phyloP scores from a whole-genome alignment of 1,284 basidiomycete species.

The Pterulicium gracile region DNA sequence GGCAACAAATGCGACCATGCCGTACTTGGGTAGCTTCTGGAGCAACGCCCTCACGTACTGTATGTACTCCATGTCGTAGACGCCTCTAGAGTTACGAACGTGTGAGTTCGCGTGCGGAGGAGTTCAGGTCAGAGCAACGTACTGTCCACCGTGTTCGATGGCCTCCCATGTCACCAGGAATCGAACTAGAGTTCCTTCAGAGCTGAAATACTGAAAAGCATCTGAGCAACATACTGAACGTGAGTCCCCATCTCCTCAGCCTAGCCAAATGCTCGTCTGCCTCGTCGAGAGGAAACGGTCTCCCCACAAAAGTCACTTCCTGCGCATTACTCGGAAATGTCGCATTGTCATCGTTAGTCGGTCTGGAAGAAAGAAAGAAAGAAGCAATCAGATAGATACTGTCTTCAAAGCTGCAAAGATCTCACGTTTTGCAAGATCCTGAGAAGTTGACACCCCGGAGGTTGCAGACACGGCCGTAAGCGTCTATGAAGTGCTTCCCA shows the following conservation, averaged over 20 bases:
- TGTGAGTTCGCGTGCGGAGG: background rate
- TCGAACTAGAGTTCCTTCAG: slow-evolving; percentile 41
- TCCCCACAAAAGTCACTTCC: slow-evolving; percentile 66
- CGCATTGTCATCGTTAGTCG: slow-evolving; percentile 49
- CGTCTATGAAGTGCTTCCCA: slow-evolving; percentile 72
- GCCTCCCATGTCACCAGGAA: slow-evolving; percentile 96
- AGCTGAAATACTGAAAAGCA: background rate
- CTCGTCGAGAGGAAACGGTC: slow-evolving; percentile 78
- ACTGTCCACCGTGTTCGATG: slow-evolving; percentile 85
- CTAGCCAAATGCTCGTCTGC: slow-evolving; percentile 77
- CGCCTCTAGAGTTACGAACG: slow-evolving; percentile 36
- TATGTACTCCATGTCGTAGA: slow-evolving; percentile 80
- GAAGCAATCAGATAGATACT: background rate
- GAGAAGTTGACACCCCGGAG: slow-evolving; percentile 77
- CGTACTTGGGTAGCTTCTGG: slow-evolving; percentile 69
- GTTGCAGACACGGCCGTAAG: slow-evolving; percentile 63
- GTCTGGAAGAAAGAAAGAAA: slow-evolving; percentile 26
- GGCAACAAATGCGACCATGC: slow-evolving; percentile 73
- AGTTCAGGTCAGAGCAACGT: slow-evolving; percentile 23
- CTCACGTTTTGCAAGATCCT: slow-evolving; percentile 76
- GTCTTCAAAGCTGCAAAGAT: slow-evolving; percentile 8
- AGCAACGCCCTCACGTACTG: slow-evolving; percentile 70
- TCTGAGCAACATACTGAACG: slow-evolving; percentile 50
- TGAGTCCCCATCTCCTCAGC: slow-evolving; percentile 76
- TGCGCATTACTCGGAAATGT: slow-evolving; percentile 53